phyloP scores from a whole-genome alignment of 202 grass and related monocot species.

The Carex sylvatica region DNA sequence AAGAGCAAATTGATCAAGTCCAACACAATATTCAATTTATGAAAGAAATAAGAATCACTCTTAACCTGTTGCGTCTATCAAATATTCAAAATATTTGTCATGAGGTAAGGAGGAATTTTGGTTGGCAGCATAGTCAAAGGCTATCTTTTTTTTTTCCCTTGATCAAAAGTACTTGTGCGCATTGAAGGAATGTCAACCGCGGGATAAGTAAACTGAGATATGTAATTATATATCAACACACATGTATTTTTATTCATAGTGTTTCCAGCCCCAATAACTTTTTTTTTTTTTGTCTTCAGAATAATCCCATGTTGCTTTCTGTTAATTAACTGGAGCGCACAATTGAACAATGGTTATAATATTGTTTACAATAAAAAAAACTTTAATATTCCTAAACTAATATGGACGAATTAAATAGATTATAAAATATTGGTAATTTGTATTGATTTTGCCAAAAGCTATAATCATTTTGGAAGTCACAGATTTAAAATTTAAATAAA shows the following conservation, averaged over 20 bases:
- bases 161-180: background rate
- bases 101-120: background rate
- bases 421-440: background rate
- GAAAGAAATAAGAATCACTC: background rate
- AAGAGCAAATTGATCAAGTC: background rate
- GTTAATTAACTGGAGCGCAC: background rate
- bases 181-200: background rate
- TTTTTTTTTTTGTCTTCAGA: background rate
- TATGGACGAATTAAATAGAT: background rate
- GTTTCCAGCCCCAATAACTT: background rate
- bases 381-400: background rate
- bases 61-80: background rate
- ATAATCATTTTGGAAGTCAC: background rate
- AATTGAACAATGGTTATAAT: background rate
- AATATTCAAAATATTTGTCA: background rate
- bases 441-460: background rate
- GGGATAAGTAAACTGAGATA: background rate
- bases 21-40: background rate
- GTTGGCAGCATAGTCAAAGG: background rate
- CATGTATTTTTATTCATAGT: background rate
- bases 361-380: background rate
- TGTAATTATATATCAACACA: background rate
- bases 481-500: no score
- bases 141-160: background rate
- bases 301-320: background rate